phyloP scores from a whole-genome alignment of 208 protist species.

The Novymonas esmeraldas region DNA sequence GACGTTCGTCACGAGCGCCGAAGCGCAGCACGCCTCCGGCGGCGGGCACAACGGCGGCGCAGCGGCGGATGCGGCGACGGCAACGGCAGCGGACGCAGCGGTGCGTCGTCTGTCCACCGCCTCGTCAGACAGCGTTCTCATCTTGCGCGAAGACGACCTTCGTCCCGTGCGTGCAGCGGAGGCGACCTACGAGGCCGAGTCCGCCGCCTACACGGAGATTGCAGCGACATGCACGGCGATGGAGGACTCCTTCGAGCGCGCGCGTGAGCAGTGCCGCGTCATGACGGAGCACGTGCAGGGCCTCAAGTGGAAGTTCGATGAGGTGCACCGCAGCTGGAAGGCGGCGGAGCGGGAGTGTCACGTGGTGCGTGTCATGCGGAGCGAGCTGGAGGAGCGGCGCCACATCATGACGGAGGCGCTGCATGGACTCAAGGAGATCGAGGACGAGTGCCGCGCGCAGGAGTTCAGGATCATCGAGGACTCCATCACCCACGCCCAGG shows the following conservation, averaged over 20 bases:
- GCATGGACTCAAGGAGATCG: constrained; percentile 16
- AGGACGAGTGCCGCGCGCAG: constrained; percentile 34
- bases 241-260: constrained; percentile 28
- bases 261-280: constrained; percentile 30
- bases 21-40: constrained; percentile 22
- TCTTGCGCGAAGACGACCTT: constrained; percentile 48
- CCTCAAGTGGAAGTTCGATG: constrained; percentile 42
- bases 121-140: constrained; percentile 16
- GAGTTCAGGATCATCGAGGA: constrained; percentile 40
- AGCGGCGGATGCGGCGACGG: neutral
- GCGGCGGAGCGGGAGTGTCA: constrained; percentile 23
- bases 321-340: constrained; percentile 22
- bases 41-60: constrained; percentile 2
- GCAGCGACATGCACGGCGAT: constrained; percentile 28
- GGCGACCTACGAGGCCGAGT: constrained; percentile 31
- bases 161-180: constrained; percentile 43
- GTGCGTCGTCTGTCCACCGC: neutral
- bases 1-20: constrained; percentile 39
- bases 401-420: constrained; percentile 28
- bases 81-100: neutral
- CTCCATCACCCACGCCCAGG: constrained; percentile 32
- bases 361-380: constrained; percentile 20
- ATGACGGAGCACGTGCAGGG: constrained; percentile 53
- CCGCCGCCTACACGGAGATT: constrained; percentile 17
- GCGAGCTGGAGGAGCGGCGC: constrained; percentile 37